A percentile compares a stretch with the other conserved stretches of the same genome.
Conservation (phyloP, 139 green algal species). For the Closterium sp. region DNA sequence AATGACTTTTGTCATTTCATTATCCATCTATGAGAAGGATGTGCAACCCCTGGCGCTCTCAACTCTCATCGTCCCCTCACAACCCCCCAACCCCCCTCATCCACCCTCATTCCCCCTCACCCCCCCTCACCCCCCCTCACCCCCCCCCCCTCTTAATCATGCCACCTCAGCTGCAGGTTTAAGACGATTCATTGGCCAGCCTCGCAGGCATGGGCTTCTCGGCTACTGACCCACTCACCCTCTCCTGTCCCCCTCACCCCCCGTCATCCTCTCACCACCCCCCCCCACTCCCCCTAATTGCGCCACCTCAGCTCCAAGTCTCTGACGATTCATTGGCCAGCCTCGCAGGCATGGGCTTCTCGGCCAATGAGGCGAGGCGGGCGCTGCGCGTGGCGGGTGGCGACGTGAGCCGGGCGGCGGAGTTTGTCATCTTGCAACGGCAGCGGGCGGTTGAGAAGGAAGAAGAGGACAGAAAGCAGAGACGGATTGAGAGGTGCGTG, state of each 20-base stretch:
- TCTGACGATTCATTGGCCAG: conserved; percentile 57
- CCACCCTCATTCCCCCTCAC: too few relatives aligned
- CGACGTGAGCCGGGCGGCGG: conserved; percentile 51
- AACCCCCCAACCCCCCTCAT: too few relatives aligned
- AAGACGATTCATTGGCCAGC: conserved; percentile 54
- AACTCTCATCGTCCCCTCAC: not conserved
- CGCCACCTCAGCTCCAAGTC: conserved; percentile 53
- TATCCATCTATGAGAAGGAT: too few relatives aligned
- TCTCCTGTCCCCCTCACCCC: too few relatives aligned
- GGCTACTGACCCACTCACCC: conserved; percentile 15
- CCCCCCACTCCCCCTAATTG: too few relatives aligned
- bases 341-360: conserved; percentile 69
- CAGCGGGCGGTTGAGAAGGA: conserved; percentile 4
- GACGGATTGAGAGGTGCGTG: not conserved
- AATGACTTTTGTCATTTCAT: too few relatives aligned
- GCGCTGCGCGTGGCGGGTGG: conserved; percentile 60
- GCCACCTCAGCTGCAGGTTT: conserved; percentile 55
- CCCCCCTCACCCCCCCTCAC: too few relatives aligned
- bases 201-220: conserved; percentile 68
- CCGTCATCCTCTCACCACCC: not conserved
- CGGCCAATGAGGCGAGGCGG: conserved; percentile 44
- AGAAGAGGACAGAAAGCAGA: conserved; percentile 34
- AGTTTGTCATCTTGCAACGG: conserved; percentile 55
- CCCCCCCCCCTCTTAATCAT: too few relatives aligned
- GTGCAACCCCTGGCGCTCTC: not conserved